phyloP scores from a whole-genome alignment of 352 stramenopile species.

The Phytophthora sp. region DNA sequence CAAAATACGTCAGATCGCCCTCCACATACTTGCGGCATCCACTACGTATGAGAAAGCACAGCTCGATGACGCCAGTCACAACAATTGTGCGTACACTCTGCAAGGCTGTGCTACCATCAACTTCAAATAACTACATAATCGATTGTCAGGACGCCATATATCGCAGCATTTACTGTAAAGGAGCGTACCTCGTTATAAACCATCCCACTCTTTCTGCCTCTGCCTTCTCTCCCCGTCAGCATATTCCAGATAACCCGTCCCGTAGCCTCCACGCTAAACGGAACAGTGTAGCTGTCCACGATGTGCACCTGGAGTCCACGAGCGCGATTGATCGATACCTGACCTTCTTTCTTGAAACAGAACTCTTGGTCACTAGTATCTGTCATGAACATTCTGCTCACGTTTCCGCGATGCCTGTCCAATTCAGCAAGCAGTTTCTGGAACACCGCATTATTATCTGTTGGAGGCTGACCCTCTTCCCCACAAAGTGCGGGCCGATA shows the following conservation, averaged over 20 bases:
- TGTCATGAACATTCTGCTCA: slow-evolving; percentile 3
- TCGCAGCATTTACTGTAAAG: neutral
- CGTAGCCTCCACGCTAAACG: slow-evolving; percentile 21
- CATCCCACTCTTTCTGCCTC: slow-evolving; percentile 3
- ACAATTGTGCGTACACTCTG: slow-evolving; percentile 18
- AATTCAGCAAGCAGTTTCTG: slow-evolving; percentile 19
- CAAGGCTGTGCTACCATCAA: slow-evolving; percentile 20
- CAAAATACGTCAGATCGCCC: slow-evolving; percentile 19
- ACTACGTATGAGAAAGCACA: slow-evolving; percentile 28
- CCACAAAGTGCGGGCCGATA: slow-evolving; percentile 8
- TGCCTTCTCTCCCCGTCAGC: neutral
- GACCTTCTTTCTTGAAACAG: slow-evolving; percentile 1
- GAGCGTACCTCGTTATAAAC: slow-evolving; percentile 26
- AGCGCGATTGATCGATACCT: slow-evolving; percentile 13
- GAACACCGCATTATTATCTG: slow-evolving; percentile 27
- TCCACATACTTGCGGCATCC: slow-evolving; percentile 20
- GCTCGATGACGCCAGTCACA: neutral
- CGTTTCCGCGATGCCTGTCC: neutral
- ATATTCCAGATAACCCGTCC: slow-evolving; percentile 19
- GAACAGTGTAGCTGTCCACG: slow-evolving; percentile 17
- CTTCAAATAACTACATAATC: slow-evolving; percentile 11
- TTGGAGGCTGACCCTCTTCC: slow-evolving; percentile 4
- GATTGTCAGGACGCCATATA: neutral
- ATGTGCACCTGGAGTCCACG: slow-evolving; percentile 25
- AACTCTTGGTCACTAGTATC: neutral